phyloP scores from a whole-genome alignment of 169 alveolate species.

The Plasmodium malariae region DNA sequence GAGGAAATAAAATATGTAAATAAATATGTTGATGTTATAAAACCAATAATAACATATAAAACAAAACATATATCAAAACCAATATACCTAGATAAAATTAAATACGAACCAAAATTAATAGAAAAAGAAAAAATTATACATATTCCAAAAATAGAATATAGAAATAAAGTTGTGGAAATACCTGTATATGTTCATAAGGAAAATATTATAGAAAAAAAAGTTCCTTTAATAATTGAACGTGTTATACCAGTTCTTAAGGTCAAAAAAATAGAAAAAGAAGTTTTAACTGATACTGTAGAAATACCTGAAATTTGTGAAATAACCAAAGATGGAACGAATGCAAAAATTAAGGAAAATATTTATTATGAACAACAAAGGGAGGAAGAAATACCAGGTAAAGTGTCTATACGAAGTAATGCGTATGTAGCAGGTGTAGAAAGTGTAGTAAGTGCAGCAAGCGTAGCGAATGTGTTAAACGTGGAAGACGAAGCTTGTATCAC shows the following conservation, averaged over 20 bases:
- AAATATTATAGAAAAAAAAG: constrained; percentile 72
- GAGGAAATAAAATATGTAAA: constrained; percentile 71
- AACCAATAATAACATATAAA: constrained; percentile 72
- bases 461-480: not conserved
- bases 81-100: constrained; percentile 72
- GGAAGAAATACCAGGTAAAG: constrained; percentile 1
- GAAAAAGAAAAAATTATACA: constrained; percentile 75
- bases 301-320: constrained; percentile 66
- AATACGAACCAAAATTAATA: constrained; percentile 59
- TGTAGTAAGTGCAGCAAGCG: not conserved
- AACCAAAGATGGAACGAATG: constrained; percentile 1
- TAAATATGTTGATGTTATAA: constrained; percentile 70
- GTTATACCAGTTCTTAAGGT: constrained; percentile 70
- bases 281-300: constrained; percentile 39
- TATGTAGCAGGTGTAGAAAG: not conserved
- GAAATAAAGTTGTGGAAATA: constrained; percentile 75
- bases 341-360: not conserved
- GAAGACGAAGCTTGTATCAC: not conserved
- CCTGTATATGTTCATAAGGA: constrained; percentile 72
- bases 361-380: not conserved
- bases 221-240: constrained; percentile 66
- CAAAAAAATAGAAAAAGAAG: constrained; percentile 52
- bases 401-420: not conserved
- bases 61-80: constrained; percentile 73
- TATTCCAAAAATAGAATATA: constrained; percentile 71